A percentile compares a stretch with the other conserved stretches of the same genome.
phyloP scores from a whole-genome alignment of 1,139 yeast species.

The Diutina scorzettiae region DNA sequence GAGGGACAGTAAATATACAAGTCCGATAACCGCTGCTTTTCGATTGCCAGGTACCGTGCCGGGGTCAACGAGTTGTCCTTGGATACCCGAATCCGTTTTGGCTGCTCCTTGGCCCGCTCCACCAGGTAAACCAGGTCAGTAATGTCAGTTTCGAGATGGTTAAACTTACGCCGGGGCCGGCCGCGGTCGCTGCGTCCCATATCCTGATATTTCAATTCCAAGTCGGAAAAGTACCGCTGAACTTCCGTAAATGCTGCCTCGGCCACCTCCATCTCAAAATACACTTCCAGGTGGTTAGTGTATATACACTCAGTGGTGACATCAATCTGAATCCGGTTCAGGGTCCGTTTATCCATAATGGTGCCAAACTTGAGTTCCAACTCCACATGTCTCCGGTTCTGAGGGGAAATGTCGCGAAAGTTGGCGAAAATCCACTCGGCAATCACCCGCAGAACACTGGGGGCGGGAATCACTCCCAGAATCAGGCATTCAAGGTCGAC shows the following conservation, averaged over 20 bases:
- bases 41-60: constrained; percentile 57
- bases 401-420: constrained; percentile 48
- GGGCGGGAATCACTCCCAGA: constrained; percentile 68
- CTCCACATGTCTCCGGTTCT: constrained; percentile 53
- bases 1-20: constrained; percentile 66
- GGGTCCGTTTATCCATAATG: constrained; percentile 54
- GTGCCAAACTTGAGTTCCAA: constrained; percentile 77
- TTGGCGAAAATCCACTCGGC: constrained; percentile 88
- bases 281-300: constrained; percentile 43
- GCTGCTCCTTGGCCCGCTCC: constrained; percentile 36
- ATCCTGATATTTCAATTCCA: constrained; percentile 37
- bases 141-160: constrained; percentile 27
- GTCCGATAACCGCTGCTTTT: constrained; percentile 62
- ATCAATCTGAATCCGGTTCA: constrained; percentile 55
- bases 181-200: constrained; percentile 15
- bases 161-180: constrained; percentile 28
- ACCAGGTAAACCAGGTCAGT: constrained; percentile 31
- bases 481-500: constrained; percentile 45
- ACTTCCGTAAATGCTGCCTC: constrained; percentile 54
- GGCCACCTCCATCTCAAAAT: constrained; percentile 61
- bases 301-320: constrained; percentile 67
- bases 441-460: constrained; percentile 68
- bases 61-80: constrained; percentile 48
- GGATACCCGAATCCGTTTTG: constrained; percentile 51
- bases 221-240: constrained; percentile 42